Evolutionary conservation across 2,329 filamentous ascomycete species (phyloP).

Genomic region (Metarhizium sp.): DNA sequence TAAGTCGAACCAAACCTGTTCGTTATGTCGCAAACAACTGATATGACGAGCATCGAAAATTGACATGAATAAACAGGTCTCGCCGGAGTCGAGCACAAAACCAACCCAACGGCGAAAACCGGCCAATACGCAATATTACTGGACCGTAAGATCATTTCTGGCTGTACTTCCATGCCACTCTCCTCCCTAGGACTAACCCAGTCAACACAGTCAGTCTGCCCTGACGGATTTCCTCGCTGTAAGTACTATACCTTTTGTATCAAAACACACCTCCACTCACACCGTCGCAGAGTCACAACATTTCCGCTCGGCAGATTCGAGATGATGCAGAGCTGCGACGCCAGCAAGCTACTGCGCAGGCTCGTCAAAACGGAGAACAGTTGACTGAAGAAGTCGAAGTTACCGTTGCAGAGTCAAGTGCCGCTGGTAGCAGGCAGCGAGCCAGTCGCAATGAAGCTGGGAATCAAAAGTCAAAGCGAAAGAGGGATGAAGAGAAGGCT

Average conservation of each 20-base stretch:
- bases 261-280: neutral
- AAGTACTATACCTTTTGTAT: conserved; percentile 9
- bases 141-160: conserved; percentile 24
- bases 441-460: conserved; percentile 15
- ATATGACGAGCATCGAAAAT: neutral
- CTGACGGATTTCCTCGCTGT: conserved; percentile 45
- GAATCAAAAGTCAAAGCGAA: conserved; percentile 24
- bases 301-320: conserved; percentile 50
- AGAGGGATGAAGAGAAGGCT: conserved; percentile 39
- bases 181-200: conserved; percentile 5
- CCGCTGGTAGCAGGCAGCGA: conserved; percentile 16
- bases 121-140: conserved; percentile 24
- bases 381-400: conserved; percentile 6
- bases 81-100: conserved; percentile 7
- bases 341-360: conserved; percentile 23
- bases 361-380: conserved; percentile 13
- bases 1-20: neutral
- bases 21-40: too few relatives aligned
- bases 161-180: neutral
- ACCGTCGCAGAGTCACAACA: conserved; percentile 44
- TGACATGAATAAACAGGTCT: conserved; percentile 5
- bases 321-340: conserved; percentile 38
- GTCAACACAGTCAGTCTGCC: conserved; percentile 34
- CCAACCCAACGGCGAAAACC: conserved; percentile 9
- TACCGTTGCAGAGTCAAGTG: conserved; percentile 13